A percentile compares a stretch with the other conserved stretches of the same genome.
phyloP scores from a whole-genome alignment of 805 yeast species.

The Candida parachauliodes region DNA sequence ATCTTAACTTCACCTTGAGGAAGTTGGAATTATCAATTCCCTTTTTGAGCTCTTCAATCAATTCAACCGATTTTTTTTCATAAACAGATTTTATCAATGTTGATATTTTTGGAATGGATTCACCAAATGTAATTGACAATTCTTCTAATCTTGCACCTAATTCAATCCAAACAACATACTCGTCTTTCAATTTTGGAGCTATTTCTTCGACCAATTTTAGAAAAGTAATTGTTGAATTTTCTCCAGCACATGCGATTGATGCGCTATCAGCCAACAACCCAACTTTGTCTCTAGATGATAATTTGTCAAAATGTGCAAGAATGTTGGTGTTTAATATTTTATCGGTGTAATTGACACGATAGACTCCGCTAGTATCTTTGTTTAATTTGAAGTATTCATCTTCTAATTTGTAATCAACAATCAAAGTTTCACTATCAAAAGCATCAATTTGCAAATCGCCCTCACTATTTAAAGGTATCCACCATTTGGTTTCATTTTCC shows the following conservation, averaged over 20 bases:
- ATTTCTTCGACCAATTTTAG: slow-evolving; percentile 37
- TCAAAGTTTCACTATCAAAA: slow-evolving; percentile 19
- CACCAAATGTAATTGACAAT: slow-evolving; percentile 34
- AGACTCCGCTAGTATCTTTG: slow-evolving; percentile 48
- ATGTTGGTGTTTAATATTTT: slow-evolving; percentile 38
- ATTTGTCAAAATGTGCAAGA: slow-evolving; percentile 30
- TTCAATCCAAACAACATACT: slow-evolving; percentile 55
- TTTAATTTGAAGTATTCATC: slow-evolving; percentile 43
- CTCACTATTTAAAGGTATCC: slow-evolving; percentile 49
- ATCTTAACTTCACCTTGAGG: slow-evolving; percentile 29
- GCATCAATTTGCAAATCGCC: slow-evolving; percentile 21
- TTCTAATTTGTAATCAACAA: slow-evolving; percentile 18
- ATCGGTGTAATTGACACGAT: slow-evolving; percentile 51
- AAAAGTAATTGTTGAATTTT: slow-evolving; percentile 36
- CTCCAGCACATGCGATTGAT: slow-evolving; percentile 47
- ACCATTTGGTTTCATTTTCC: slow-evolving; percentile 57
- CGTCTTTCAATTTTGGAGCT: slow-evolving; percentile 29
- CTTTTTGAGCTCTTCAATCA: slow-evolving; percentile 18
- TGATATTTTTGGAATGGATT: slow-evolving; percentile 22
- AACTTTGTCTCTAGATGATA: slow-evolving; percentile 48
- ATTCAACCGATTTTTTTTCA: slow-evolving; percentile 24
- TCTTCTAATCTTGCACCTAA: slow-evolving; percentile 38
- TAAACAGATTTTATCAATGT: slow-evolving; percentile 27
- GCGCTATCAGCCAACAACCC: slow-evolving; percentile 53
- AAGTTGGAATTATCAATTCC: slow-evolving; percentile 20